Conservation (phyloP, 176 grass and related monocot species). For the Aegilops tauschii region DNA sequence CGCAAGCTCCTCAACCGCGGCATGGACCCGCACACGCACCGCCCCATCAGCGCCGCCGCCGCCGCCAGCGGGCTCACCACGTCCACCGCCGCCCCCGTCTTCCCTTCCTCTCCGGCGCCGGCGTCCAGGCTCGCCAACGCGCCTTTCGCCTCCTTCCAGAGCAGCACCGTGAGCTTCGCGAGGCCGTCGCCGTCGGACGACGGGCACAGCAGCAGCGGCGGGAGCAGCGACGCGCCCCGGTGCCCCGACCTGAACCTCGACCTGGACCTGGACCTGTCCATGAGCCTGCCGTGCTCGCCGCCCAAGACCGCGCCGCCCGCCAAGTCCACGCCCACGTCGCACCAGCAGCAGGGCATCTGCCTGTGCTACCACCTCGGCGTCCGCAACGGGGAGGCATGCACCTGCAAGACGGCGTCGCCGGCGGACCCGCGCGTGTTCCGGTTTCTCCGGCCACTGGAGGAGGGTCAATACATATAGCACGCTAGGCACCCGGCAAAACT, state of each 20-base stretch:
- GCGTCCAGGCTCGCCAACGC: background rate
- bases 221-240: conserved; percentile 53
- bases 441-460: conserved; percentile 64
- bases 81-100: background rate
- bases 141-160: background rate
- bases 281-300: conserved; percentile 61
- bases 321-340: conserved; percentile 28
- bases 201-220: conserved; percentile 57
- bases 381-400: conserved; percentile 48
- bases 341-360: conserved; percentile 43
- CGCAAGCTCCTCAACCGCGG: conserved; percentile 77
- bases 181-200: conserved; percentile 20
- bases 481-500: background rate
- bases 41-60: conserved; percentile 29
- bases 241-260: conserved; percentile 86
- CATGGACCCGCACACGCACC: conserved; percentile 87
- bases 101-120: conserved; percentile 5
- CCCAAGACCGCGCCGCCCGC: conserved; percentile 37
- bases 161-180: conserved; percentile 23
- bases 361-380: conserved; percentile 78
- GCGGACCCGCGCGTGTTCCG: conserved; percentile 41
- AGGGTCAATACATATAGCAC: conserved; percentile 73
- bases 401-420: conserved; percentile 50
- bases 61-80: conserved; percentile 21
- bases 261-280: conserved; percentile 74